Percentiles rank a stretch among this genome's conserved stretches.
Evolutionary conservation across 306 rosid genomes (phyloP).

Genomic region (Rosa rugosa): DNA sequence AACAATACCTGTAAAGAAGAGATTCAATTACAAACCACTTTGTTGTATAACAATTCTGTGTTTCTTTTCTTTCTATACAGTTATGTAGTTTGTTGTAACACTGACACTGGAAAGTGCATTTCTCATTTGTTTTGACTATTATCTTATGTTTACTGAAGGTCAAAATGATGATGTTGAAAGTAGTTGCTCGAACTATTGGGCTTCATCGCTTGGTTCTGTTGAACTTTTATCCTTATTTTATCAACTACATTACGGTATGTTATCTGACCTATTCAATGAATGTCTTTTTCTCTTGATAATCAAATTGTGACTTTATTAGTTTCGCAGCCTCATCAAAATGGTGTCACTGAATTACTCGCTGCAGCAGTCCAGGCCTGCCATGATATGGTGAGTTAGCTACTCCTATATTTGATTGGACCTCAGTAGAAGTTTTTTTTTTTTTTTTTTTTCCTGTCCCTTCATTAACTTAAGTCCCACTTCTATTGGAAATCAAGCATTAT

Average conservation of each 20-base stretch:
- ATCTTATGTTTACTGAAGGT: conserved; percentile 48
- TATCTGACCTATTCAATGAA: conserved; percentile 22
- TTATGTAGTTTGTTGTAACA: neutral
- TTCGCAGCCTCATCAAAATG: conserved; percentile 81
- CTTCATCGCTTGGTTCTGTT: conserved; percentile 72
- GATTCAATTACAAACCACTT: neutral
- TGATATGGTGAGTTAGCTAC: conserved; percentile 61
- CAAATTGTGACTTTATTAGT: conserved; percentile 27
- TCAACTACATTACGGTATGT: conserved; percentile 74
- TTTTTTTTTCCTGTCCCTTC: neutral
- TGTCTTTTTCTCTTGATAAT: conserved; percentile 20
- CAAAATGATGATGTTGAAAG: conserved; percentile 88
- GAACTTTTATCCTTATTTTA: conserved; percentile 64
- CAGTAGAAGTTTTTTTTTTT: conserved; percentile 5
- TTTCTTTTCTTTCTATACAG: neutral
- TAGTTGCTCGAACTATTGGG: conserved; percentile 81
- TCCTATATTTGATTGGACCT: conserved; percentile 14
- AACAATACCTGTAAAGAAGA: neutral
- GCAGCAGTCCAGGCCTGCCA: conserved; percentile 93
- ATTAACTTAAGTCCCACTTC: neutral
- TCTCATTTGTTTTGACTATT: conserved; percentile 29
- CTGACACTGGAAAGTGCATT: conserved; percentile 1
- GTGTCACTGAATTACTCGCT: conserved; percentile 75
- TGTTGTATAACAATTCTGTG: neutral
- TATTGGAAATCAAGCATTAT: conserved; percentile 39